A percentile compares a stretch with the other conserved stretches of the same genome.
phyloP scores from a whole-genome alignment of 1,284 basidiomycete species.

The Termitomyces sp. region DNA sequence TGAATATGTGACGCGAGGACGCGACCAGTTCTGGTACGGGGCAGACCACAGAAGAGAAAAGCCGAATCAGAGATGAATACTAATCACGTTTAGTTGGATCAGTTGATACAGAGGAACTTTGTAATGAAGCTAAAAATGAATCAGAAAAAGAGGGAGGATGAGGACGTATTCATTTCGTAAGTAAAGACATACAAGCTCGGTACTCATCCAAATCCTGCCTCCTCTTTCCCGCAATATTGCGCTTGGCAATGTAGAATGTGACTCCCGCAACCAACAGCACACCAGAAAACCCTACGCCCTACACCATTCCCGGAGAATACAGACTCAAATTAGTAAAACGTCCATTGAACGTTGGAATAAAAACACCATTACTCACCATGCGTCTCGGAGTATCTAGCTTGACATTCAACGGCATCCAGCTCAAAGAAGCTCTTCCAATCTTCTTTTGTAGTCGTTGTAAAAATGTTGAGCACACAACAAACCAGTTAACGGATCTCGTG shows the following conservation, averaged over 20 bases:
- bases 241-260: constrained; percentile 19
- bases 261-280: constrained; percentile 14
- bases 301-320: background rate
- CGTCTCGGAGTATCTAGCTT: constrained; percentile 17
- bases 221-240: constrained; percentile 16
- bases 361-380: constrained; percentile 11
- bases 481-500: no score
- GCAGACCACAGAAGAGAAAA: background rate
- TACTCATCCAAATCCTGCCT: constrained; percentile 15
- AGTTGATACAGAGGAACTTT: background rate
- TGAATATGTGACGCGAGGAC: background rate
- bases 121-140: background rate
- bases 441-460: background rate
- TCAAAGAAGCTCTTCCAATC: background rate
- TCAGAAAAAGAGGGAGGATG: background rate
- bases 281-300: constrained; percentile 15
- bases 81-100: background rate
- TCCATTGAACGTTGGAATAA: background rate
- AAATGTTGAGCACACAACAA: background rate
- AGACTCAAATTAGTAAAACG: background rate
- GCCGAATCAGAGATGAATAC: background rate
- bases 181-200: constrained; percentile 10
- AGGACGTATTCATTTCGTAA: background rate
- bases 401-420: constrained; percentile 6
- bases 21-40: background rate